Conservation (phyloP, 305 asterid genomes). For the Rubia peregrina region DNA sequence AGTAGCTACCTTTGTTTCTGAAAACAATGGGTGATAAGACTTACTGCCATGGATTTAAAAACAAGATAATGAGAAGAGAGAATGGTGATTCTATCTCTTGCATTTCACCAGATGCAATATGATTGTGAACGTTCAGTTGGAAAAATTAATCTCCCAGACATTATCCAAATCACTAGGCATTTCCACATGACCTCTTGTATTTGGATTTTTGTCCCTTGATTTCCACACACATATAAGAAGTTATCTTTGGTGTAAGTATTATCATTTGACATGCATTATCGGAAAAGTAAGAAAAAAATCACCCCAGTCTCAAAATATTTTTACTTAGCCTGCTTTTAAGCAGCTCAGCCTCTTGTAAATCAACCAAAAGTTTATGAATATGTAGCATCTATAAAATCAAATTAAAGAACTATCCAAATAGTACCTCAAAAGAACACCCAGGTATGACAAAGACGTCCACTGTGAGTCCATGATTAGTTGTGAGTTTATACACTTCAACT, state of each 20-base stretch:
- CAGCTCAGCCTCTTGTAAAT: slow-evolving; percentile 39
- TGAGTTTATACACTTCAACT: slow-evolving; percentile 52
- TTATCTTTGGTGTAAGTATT: background rate
- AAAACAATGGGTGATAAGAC: slow-evolving; percentile 8
- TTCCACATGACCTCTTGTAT: slow-evolving; percentile 42
- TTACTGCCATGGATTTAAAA: background rate
- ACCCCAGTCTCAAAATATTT: slow-evolving; percentile 34
- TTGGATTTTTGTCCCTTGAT: slow-evolving; percentile 13
- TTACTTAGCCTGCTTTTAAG: slow-evolving; percentile 37
- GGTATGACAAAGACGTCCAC: slow-evolving; percentile 47
- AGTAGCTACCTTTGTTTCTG: slow-evolving; percentile 89
- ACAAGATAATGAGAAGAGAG: slow-evolving; percentile 14
- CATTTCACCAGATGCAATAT: slow-evolving; percentile 91
- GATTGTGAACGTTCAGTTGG: slow-evolving; percentile 63
- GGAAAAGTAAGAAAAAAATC: slow-evolving; percentile 1
- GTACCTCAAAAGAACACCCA: slow-evolving; percentile 53
- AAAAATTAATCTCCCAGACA: slow-evolving; percentile 71
- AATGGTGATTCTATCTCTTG: slow-evolving; percentile 33
- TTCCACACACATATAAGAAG: slow-evolving; percentile 19
- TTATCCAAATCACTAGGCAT: slow-evolving; percentile 50
- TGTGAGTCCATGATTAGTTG: slow-evolving; percentile 51
- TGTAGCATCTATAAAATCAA: background rate
- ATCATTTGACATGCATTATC: background rate
- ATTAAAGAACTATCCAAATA: background rate
- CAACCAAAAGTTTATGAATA: slow-evolving; percentile 2